phyloP scores from a whole-genome alignment of 805 yeast species.

The Teunomyces gatunensis region DNA sequence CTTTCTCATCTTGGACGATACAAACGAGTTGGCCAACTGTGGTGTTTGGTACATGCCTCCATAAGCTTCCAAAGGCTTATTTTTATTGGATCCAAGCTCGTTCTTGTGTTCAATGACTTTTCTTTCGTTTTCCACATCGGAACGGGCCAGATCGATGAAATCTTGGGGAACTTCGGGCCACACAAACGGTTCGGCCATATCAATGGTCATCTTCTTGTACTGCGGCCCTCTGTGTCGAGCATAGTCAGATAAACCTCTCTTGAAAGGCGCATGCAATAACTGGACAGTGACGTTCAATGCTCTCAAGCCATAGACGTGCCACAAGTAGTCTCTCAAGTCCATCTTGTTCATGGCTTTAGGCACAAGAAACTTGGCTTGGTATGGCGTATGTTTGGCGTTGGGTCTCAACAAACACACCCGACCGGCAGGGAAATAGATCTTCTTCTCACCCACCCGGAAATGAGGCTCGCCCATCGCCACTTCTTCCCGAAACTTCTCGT shows the following conservation, averaged over 20 bases:
- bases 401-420: conserved; percentile 79
- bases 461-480: conserved; percentile 68
- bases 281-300: conserved; percentile 88
- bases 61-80: conserved; percentile 68
- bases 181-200: conserved; percentile 90
- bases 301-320: conserved; percentile 84
- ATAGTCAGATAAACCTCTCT: conserved; percentile 49
- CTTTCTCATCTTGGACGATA: conserved; percentile 25
- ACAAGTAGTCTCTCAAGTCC: conserved; percentile 91
- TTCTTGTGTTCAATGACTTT: conserved; percentile 51
- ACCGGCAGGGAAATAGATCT: conserved; percentile 83
- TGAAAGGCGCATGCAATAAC: conserved; percentile 68
- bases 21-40: conserved; percentile 38
- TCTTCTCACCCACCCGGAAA: conserved; percentile 74
- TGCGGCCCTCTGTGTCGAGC: conserved; percentile 79
- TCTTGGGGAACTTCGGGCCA: conserved; percentile 73
- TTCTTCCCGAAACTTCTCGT: conserved; percentile 44
- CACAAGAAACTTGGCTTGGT: conserved; percentile 93
- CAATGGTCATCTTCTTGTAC: conserved; percentile 93
- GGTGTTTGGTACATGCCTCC: conserved; percentile 63
- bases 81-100: conserved; percentile 62
- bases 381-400: conserved; percentile 95
- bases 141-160: conserved; percentile 27
- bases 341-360: conserved; percentile 91
- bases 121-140: conserved; percentile 47